Evolutionary conservation across 2,329 filamentous ascomycete genomes (phyloP), one percentile per base, ranked within the genome.

Genomic region (Arthroderma sp.): DNA sequence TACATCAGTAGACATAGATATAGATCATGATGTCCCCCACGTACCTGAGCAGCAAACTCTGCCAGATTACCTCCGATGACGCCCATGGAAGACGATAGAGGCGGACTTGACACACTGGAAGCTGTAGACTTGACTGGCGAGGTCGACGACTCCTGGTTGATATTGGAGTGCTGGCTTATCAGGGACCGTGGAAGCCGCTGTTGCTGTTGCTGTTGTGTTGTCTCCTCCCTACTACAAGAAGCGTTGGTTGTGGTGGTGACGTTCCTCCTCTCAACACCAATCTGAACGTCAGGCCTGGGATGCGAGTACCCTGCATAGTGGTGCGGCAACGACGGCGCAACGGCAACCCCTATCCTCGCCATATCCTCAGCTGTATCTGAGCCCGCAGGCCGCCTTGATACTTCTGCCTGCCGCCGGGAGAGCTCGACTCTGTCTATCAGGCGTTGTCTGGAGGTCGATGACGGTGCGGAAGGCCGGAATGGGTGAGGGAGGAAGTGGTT

Each of bases 41-140:
- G 64, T 72, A 91, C 87, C 79, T 90, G 82, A 58, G 89, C 88
- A 55, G 88, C 87, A 70, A 95, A 90, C 66, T 93, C 87, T 8
- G 88, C 81, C 63, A 95, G 70, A 66, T 81, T 91, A 6, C 88
- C 87, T 49, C 87, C 86, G 63, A 79, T 83, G 35, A 83, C 77
- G 65, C 85, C 89, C 67, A 95, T 89, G 38, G 87, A 85, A 47
- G 78, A 75, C 5, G 89, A 88, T 41, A 94, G 84, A 65, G 86
- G 82, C 38, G 91, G 76, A 66, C 77, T 76, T 3, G 76, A 72
- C 31, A 74, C 74, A 60, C 77, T 77, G 11, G 71, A 67, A 49
- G 67, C 73, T 38, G 63, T 61, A 8, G 64, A 63, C 59, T 66
- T 69, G 49, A 65, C 64, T 5, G 56, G 58, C 19, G 59, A 58